Percentiles rank a stretch among this genome's conserved stretches.
Conservation (phyloP, 2,329 filamentous ascomycete genomes). For the Curvularia hawaiiensis region DNA sequence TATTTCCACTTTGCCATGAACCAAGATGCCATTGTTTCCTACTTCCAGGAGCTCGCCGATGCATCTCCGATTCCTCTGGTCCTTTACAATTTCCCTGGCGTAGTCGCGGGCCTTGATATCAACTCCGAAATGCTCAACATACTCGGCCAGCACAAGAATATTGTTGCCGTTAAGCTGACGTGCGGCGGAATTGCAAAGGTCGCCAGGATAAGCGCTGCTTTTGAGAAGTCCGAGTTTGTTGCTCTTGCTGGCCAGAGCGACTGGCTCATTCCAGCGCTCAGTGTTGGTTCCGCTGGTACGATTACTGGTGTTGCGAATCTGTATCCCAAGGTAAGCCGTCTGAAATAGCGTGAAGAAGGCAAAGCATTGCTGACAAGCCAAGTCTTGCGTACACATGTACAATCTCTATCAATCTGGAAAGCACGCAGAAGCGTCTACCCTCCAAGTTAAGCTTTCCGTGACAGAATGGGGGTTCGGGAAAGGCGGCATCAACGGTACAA, state of each 20-base stretch:
- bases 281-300: constrained; percentile 63
- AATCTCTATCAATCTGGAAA: constrained; percentile 57
- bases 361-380: constrained; percentile 8
- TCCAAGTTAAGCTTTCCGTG: constrained; percentile 58
- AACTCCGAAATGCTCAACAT: constrained; percentile 50
- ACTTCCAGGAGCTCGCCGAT: constrained; percentile 47
- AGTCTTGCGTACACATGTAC: constrained; percentile 54
- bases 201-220: constrained; percentile 46
- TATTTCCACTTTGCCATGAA: constrained; percentile 51
- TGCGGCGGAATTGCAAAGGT: constrained; percentile 52
- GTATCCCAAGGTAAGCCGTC: constrained; percentile 54
- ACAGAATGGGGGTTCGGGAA: constrained; percentile 63
- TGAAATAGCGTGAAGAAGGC: neutral
- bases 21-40: constrained; percentile 43
- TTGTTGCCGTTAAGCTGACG: constrained; percentile 47
- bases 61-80: constrained; percentile 50
- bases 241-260: constrained; percentile 52
- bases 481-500: constrained; percentile 65
- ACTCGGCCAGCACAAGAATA: constrained; percentile 44
- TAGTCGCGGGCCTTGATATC: constrained; percentile 51
- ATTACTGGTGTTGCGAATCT: constrained; percentile 69
- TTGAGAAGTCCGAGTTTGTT: constrained; percentile 45
- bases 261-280: constrained; percentile 61
- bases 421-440: constrained; percentile 53
- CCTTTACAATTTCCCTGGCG: constrained; percentile 56